Base-by-base conservation (phyloP, 805 yeast genomes). In the Sugiyamaella smithiae region DNA sequence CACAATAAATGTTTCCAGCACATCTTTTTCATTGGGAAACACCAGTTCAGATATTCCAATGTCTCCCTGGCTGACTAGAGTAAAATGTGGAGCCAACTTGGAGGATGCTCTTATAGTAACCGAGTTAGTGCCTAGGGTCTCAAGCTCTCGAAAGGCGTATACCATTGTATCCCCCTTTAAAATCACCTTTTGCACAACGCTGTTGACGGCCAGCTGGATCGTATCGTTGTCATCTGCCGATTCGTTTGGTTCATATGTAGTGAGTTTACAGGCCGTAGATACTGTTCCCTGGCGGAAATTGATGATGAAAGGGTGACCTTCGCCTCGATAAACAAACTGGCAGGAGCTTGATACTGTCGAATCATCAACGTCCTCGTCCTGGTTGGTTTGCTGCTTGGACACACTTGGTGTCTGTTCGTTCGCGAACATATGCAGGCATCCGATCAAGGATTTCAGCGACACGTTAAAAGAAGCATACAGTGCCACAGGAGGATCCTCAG, bases 51-150 rank as follows among this genome's bases (percentile, higher is more conserved):
- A 81, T 45, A 74, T 71, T 0, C 95, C 96, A 40, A 86, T 73
- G n/a, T 82, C 85, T 8, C 91, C 86, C 33, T 73, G 75, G 0
- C 93, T 83, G 4, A 85, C 76, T 46, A 88, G 74, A 22, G 75
- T 70, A 40, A 83, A 64, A 53, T 70, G 73, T 29, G 74, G 70
- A 4, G 64, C 56, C 6, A 24, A 47, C 16, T 43, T 36, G 2
- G 63, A 59, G 3, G 73, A 73, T 36, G 68, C 64, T 2, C 65
- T 55, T 33, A 57, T 63, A 1, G 67, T 59, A 25, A 82, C 69
- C 37, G 76, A 77, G 37, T 75, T 74, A 4, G 83, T 73, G 17
- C 72, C 72, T 8, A 80, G 63, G 45, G 80, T 83, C 48, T 75
- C 77, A 57, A 83, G 63, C 53, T 82, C 87, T 48, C 73, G 74